Base-by-base conservation (phyloP, 2,329 filamentous ascomycete species). In the Colletotrichum sojae region DNA sequence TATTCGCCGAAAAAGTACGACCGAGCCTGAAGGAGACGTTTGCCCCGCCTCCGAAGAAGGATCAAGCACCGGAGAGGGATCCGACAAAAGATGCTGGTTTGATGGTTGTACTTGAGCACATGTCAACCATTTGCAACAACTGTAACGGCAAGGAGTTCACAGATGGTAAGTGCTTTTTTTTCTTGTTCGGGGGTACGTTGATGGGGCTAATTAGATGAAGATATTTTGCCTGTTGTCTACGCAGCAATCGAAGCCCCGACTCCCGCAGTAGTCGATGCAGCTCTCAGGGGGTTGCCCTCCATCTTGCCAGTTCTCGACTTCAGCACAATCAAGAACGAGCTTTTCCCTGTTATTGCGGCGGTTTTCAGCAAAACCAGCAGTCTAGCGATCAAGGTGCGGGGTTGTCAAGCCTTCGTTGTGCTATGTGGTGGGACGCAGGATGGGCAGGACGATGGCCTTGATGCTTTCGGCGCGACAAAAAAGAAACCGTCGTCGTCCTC, bases 361-460 rank as follows among this genome's bases (percentile, higher is more conserved):
- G 96, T 98, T 0, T 99, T 99, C 77, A 94, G 92, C 74, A 95
- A 93, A 77, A 99, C 96, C 1, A 97, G 90, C 77, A 98, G 94
- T 77, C 88, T 99, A 64, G 93, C 92, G 6, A 98, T 99, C 83
- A 99, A 99, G 80, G 92, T 98, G 40, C 90, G 94, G 36, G 95
- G 95, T 5, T 83, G 98, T 36, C 94, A 98, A 78, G 94, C 96
- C 6, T 95, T 99, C 75, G 91, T 92, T 46, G 92, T 95, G 13
- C 88, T 99, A 0, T 98, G 95, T 73, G 96, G 96, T 39, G 95
- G 95, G 4, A 86, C 88, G 6, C 80, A 84, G 18, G 85, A 88
- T 67, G 79, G 81, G 1, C 83, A 83, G 48, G 83, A 88, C 54
- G 94, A 96, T 77, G 95, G 94, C 5, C 85, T 98, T 3, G 91